Base-by-base conservation (phyloP, 176 grass and related monocot species). In the Olyra latifolia region DNA sequence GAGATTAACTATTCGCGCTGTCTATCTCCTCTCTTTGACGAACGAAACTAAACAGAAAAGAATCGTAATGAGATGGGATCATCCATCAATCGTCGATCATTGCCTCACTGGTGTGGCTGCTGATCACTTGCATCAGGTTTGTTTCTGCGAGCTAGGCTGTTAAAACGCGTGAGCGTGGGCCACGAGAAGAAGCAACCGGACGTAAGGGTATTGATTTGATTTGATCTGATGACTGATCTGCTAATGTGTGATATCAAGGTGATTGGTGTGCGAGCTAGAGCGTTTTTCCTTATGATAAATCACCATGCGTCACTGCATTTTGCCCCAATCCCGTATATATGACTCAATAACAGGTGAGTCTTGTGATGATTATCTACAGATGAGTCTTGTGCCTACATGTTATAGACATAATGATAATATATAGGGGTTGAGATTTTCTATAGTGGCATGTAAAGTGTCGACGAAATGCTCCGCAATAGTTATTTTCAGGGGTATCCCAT, bases 91-190 rank as follows among this genome's bases (percentile, higher is more conserved):
- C 62, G 30, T 66, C 24, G 66, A 74, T 66, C 29, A 40, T 82
- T 47, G 39, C 17, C 62, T 39, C 12, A 67, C 64, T 80, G 60
- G 22, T 76, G 19, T 19, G 43, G 62, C 58, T 35, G 62, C 58
- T 35, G 32, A 35, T 59, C 14, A 58, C 61, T 30, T 40, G 19
- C 71, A 58, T 61, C 62, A 43, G 47, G 9, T 65, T 63, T 29
- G 30, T 42, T 74, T 55, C 39, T 56, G 15, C 47, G 38, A 82
- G 83, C 88, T 85, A 83, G 74, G 88, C 91, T 94, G 91, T 88
- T 76, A 86, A 94, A 88, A 87, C 88, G 91, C 91, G 91, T 91
- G 32, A 22, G 75, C 5, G 27, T 81, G 48, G 74, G 58, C 79
- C 72, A 84, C 52, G 29, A 45, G 7, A 6, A 67, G 40, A 58